Conservation (phyloP, 1,284 basidiomycete genomes). For the Rhodotorula sp. region DNA sequence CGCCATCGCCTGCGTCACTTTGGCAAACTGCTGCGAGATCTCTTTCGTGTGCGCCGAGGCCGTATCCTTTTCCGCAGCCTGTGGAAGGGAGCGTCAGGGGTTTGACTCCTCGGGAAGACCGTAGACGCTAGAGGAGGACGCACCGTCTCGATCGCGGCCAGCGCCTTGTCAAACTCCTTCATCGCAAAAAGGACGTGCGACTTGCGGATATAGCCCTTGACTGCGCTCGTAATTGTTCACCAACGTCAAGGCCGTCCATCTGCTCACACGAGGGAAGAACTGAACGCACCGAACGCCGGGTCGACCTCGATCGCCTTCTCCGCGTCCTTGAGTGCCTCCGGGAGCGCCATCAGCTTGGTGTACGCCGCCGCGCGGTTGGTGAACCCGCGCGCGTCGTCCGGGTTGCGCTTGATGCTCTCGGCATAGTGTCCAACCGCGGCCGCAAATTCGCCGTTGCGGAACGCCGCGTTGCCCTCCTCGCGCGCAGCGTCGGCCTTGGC, state of each 20-base stretch:
- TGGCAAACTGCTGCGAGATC: constrained; percentile 74
- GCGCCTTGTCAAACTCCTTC: constrained; percentile 87
- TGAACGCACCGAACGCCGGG: constrained; percentile 68
- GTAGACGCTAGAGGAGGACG: background rate
- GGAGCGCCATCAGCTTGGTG: constrained; percentile 88
- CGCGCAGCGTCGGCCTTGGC: constrained; percentile 79
- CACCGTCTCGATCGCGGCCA: constrained; percentile 71
- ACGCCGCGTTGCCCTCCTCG: constrained; percentile 87
- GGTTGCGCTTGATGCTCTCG: constrained; percentile 95
- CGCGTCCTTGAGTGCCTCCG: constrained; percentile 94
- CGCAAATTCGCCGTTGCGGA: constrained; percentile 89
- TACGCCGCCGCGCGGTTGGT: constrained; percentile 97
- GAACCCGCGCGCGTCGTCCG: constrained; percentile 85
- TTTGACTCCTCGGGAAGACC: background rate
- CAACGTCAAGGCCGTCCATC: too few species aligned
- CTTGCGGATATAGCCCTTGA: constrained; percentile 97
- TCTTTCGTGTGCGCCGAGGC: constrained; percentile 77
- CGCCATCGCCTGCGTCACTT: constrained; percentile 78
- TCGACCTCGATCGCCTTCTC: constrained; percentile 92
- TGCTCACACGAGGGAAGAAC: background rate
- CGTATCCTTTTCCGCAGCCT: constrained; percentile 71
- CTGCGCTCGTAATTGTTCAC: constrained; percentile 50
- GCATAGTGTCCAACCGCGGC: constrained; percentile 90
- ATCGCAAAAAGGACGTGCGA: constrained; percentile 81
- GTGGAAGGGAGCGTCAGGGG: background rate